Base-by-base conservation (phyloP, 2,329 filamentous ascomycete species). In the Zalaria sp. region DNA sequence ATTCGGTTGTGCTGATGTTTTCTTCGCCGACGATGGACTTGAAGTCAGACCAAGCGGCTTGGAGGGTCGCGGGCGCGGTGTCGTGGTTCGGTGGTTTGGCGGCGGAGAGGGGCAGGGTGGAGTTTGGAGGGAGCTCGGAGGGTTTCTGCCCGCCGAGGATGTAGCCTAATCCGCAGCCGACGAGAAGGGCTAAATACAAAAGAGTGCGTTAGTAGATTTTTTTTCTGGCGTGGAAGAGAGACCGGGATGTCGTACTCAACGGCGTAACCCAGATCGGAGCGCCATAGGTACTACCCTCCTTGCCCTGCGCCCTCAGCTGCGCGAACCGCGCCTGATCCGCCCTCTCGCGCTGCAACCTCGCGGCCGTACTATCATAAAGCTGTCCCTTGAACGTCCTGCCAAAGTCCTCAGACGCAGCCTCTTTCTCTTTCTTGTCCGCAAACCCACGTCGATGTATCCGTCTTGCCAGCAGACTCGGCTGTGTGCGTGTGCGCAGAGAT, bases 31-130 rank as follows among this genome's bases (percentile, higher is more conserved):
- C 63, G 28, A 81, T 73, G 35, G 68, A 64, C 43, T 72, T 68
- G 54, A 80, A 73, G 49, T 80, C 76, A 3, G 68, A 62, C 76
- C 76, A 81, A 26, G 76, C 77, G 6, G 77, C 75, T 55, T 81
- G 73, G 43, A 80, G 63, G 43, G 72, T 79, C 11, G 69, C 65
- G 11, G 64, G 62, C 7, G 72, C 67, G 32, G 69, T 67, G 51
- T 80, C 69, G 50, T 78, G 75, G 47, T 67, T 57, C 5, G 71
- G 71, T 7, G 67, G 57, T 7, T 59, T 58, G 38, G 68, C 56
- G 37, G 63, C 59, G 7, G 59, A 54, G 28, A 80, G 65, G n/a
- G 72, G 62, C 1, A 65, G 64, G 9, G 75, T 80, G n/a, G 77
- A 80, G 2, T 60, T 57, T 2, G 70, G 62, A 11, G 66, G 58